Evolutionary conservation across 805 yeast genomes (phyloP).

Genomic region (Schizosaccharomyces octosporus): DNA sequence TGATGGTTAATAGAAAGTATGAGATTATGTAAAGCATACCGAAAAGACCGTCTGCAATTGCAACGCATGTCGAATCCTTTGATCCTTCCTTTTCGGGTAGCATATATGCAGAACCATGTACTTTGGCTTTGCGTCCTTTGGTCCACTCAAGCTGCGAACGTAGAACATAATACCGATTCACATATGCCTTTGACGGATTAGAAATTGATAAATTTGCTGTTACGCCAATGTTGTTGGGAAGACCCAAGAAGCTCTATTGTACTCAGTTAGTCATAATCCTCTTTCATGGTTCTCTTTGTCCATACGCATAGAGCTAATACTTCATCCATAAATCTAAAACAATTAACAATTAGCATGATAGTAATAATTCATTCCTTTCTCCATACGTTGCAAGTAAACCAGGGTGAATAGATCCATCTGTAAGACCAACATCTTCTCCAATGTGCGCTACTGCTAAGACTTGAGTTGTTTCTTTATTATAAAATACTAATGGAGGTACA

Average conservation of each 20-base stretch:
- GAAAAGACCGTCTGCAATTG: background rate
- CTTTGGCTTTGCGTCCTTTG: background rate
- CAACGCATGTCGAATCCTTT: background rate
- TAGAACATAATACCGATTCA: background rate
- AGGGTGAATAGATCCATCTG: background rate
- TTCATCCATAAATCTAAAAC: background rate
- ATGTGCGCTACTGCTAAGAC: background rate
- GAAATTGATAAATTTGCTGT: background rate
- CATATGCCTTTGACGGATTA: background rate
- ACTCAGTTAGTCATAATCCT: background rate
- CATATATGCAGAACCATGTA: background rate
- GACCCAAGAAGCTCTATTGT: background rate
- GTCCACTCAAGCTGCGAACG: background rate
- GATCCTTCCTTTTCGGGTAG: background rate
- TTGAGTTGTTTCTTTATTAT: background rate
- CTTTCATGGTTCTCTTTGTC: background rate
- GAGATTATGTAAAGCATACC: background rate
- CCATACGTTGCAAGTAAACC: background rate
- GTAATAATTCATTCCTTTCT: background rate
- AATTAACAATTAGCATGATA: background rate
- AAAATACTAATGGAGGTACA: background rate
- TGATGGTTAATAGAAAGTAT: background rate
- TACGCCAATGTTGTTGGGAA: background rate
- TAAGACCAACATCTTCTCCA: background rate
- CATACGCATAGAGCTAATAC: background rate